These are phyloP conservation scores for Strigomonas culicis DNA, from an alignment of 208 protist genomes.

Conservation along the genomic window DNA sequence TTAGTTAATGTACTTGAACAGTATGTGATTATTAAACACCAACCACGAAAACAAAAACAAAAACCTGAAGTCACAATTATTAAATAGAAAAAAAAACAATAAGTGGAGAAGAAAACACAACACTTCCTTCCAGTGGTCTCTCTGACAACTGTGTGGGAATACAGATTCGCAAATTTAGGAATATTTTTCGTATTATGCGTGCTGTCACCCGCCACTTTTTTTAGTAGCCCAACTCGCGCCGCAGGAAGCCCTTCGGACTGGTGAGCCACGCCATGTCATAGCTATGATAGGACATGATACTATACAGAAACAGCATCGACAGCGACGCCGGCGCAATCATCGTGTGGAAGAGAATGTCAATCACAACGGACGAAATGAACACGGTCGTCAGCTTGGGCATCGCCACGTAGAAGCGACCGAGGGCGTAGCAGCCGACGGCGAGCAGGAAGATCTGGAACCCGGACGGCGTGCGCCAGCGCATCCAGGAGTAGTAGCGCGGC, in stretches of 20 bases:
- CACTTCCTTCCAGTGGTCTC: no score
- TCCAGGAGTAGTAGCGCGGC: slow-evolving; percentile 89
- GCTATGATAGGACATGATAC: slow-evolving; percentile 74
- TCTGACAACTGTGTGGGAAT: no score
- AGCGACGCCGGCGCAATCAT: slow-evolving; percentile 83
- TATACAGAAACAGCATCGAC: slow-evolving; percentile 81
- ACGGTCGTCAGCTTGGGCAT: slow-evolving; percentile 71
- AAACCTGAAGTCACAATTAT: background rate
- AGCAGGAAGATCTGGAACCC: slow-evolving; percentile 68
- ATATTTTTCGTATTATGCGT: background rate
- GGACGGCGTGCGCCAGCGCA: slow-evolving; percentile 71
- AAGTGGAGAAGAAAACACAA: no score
- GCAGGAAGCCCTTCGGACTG: slow-evolving; percentile 83
- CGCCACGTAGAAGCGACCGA: slow-evolving; percentile 71
- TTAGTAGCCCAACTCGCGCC: slow-evolving; percentile 83
- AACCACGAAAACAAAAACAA: background rate
- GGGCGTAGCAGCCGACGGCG: slow-evolving; percentile 54
- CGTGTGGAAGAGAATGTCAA: slow-evolving; percentile 81
- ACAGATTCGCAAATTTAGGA: background rate
- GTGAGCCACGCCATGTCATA: slow-evolving; percentile 89
- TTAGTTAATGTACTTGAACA: background rate
- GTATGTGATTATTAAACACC: background rate
- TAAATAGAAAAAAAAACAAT: slow-evolving; percentile 3
- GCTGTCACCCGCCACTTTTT: background rate
- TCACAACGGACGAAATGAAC: slow-evolving; percentile 46